phyloP scores from a whole-genome alignment of 352 stramenopile genomes.

The Pythium phragmiticola region DNA sequence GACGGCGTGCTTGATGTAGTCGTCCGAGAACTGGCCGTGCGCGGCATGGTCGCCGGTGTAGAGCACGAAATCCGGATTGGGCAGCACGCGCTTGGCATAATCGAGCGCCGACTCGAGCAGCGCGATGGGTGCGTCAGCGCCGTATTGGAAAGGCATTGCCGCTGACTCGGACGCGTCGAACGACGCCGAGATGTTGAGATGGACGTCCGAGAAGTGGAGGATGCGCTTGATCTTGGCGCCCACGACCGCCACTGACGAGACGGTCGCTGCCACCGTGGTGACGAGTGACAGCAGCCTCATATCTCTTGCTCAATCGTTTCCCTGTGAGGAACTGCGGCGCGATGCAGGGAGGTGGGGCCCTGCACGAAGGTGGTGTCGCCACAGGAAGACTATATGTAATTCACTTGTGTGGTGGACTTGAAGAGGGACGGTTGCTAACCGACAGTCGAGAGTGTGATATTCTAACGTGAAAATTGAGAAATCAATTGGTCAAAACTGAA shows the following conservation, averaged over 20 bases:
- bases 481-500: no score
- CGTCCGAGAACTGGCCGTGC: conserved; percentile 60
- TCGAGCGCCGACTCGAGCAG: conserved; percentile 70
- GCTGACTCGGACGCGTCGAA: conserved; percentile 37
- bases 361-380: not conserved
- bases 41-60: conserved; percentile 80
- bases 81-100: conserved; percentile 57
- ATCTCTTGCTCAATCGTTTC: not conserved
- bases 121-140: conserved; percentile 45
- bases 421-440: no score
- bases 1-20: conserved; percentile 59
- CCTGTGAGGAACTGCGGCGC: no score
- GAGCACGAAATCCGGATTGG: conserved; percentile 66
- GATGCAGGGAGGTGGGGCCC: not conserved
- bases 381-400: no score
- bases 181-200: conserved; percentile 72
- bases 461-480: no score
- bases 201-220: conserved; percentile 85
- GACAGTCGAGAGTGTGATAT: no score
- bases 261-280: not conserved
- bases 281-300: conserved; percentile 16
- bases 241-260: not conserved
- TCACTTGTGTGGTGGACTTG: no score
- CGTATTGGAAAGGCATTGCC: conserved; percentile 46
- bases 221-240: conserved; percentile 41